A percentile compares a stretch with the other conserved stretches of the same genome.
Conservation (phyloP, 306 rosid genomes). For the Vachellia pachyceras region DNA sequence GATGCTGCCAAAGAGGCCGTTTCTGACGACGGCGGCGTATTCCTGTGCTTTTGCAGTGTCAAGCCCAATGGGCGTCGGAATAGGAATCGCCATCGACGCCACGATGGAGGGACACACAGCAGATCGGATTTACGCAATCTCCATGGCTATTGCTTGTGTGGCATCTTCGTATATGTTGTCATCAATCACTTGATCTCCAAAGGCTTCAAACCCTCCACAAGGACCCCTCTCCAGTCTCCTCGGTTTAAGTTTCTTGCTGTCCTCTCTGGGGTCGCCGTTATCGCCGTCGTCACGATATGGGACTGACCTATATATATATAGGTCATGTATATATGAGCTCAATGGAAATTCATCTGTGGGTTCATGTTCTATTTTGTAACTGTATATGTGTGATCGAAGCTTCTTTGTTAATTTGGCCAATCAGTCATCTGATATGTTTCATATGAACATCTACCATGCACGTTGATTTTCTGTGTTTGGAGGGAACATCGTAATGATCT, state of each 20-base stretch:
- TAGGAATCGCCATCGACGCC: conserved; percentile 80
- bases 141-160: conserved; percentile 84
- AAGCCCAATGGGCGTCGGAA: conserved; percentile 78
- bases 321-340: too few species aligned
- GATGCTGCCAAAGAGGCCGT: conserved; percentile 74
- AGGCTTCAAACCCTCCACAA: conserved; percentile 58
- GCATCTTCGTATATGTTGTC: conserved; percentile 78
- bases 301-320: conserved; percentile 39
- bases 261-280: conserved; percentile 67
- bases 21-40: conserved; percentile 51
- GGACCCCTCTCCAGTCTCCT: conserved; percentile 52
- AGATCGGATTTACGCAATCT: conserved; percentile 75
- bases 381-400: too few species aligned
- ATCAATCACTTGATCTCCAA: conserved; percentile 78
- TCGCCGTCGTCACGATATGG: conserved; percentile 84
- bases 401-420: neutral
- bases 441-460: neutral
- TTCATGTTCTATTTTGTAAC: neutral
- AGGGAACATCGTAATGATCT: neutral
- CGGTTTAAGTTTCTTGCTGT: conserved; percentile 71
- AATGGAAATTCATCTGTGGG: too few species aligned
- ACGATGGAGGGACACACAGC: conserved; percentile 67
- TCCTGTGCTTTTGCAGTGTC: conserved; percentile 75
- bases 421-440: neutral
- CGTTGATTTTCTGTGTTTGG: neutral